phyloP scores from a whole-genome alignment of 371 early-diverging fungal species.

The Mucor indicus region DNA sequence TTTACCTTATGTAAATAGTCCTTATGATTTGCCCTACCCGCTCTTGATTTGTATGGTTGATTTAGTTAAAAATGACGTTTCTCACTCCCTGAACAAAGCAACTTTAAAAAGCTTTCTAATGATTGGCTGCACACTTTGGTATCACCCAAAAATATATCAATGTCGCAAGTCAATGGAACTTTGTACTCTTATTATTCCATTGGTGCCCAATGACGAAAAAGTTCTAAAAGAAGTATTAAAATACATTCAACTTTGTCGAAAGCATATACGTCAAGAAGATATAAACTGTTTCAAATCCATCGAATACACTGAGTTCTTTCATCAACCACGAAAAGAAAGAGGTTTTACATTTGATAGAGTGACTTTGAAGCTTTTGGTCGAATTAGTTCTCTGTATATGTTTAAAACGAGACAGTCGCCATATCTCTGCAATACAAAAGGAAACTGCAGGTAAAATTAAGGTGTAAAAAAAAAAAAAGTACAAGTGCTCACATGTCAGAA shows the following conservation, averaged over 20 bases:
- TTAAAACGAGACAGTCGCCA: neutral
- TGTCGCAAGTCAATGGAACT: slow-evolving; percentile 16
- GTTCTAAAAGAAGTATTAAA: neutral
- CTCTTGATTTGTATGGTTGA: slow-evolving; percentile 11
- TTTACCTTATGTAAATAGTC: neutral
- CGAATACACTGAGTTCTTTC: slow-evolving; percentile 20
- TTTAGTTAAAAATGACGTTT: slow-evolving; percentile 3
- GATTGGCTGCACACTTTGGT: slow-evolving; percentile 1
- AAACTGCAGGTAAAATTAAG: too few relatives aligned
- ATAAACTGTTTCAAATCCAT: neutral
- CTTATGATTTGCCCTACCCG: too few relatives aligned
- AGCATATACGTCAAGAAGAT: neutral
- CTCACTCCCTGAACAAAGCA: neutral
- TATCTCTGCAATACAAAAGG: too few relatives aligned
- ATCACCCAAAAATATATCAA: slow-evolving; percentile 1
- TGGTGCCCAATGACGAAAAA: neutral
- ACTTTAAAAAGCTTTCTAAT: neutral
- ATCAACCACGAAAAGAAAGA: neutral
- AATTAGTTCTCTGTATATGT: neutral
- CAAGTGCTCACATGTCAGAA: too few relatives aligned
- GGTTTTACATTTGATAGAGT: slow-evolving; percentile 1
- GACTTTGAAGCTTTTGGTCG: neutral
- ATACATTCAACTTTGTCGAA: slow-evolving; percentile 5
- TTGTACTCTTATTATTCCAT: slow-evolving; percentile 1
- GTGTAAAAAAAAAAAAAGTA: too few relatives aligned